Evolutionary conservation across 306 rosid genomes (phyloP), one percentile per base, ranked within the genome.

Genomic region (Cucumis melo): DNA sequence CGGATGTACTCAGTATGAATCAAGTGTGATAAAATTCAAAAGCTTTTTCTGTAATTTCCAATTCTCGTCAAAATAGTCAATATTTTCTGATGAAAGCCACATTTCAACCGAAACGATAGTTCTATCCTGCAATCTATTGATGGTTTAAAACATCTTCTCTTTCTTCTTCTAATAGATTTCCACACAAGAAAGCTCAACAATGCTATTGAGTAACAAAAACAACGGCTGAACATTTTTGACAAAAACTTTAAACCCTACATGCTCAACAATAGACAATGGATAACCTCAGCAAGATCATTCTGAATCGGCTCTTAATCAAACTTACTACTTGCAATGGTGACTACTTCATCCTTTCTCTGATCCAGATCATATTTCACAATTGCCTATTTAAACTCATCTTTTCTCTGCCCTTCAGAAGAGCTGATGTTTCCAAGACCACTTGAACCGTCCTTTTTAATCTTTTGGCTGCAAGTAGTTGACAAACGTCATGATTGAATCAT

Each of bases 141-240:
- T 77, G 62, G 83, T 74, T 82, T 88, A 87, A 63, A 72, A 89
- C 71, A 90, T 86, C 80, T 83, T 90, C 76, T 74, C 84, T 79
- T 87, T 90, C 86, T 94, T 97, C 80, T 84, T 91, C 79, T 55
- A 76, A 42, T 90, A 89, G 74, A 94, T 91, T 79, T 90, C 88
- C 79, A 87, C 55, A 83, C 99, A 94, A 55, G 88, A 87, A 73
- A 74, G 48, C 86, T 90, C 93, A 41, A 90, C 70, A 73, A 76
- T 80, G 84, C 71, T 86, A 78, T 82, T 86, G 17, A 90, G 93
- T 80, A 85, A 83, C 79, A 91, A 97, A 73, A 94, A 94, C 82
- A 86, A 79, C 3, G 99, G 99, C 85, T 94, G 99, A 68, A 94
- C 92, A 81, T 91, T 91, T 91, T 94, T 94, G 67, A 90, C 95